phyloP scores from a whole-genome alignment of 441 rosid species.

The Corymbia citriodora region DNA sequence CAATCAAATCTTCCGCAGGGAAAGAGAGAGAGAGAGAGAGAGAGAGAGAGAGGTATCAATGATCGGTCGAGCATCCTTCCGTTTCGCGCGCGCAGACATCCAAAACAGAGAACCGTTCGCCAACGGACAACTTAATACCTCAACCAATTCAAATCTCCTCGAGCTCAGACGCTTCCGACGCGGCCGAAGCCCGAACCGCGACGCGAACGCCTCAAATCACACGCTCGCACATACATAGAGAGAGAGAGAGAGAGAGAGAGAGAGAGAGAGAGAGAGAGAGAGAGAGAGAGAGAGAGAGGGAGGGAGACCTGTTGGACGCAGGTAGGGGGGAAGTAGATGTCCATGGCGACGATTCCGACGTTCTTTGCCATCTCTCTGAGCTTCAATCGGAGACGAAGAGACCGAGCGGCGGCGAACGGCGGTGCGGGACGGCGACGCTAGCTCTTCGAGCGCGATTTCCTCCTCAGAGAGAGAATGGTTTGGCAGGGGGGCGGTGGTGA shows the following conservation, averaged over 20 bases:
- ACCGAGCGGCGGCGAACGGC: neutral
- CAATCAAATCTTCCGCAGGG: neutral
- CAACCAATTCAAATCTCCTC: neutral
- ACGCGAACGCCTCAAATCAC: neutral
- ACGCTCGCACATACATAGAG: neutral
- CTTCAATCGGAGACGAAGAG: neutral
- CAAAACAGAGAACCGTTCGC: neutral
- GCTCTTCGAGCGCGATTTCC: neutral
- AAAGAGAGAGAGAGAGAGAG: neutral
- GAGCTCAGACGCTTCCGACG: neutral
- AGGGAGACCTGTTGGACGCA: neutral
- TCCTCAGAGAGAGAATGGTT: neutral
- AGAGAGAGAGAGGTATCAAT: neutral
- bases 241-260: neutral
- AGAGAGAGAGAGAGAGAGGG: neutral
- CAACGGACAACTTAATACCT: neutral
- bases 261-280: too few species aligned
- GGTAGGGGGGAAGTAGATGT: slow-evolving; percentile 6
- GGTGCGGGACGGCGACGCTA: neutral
- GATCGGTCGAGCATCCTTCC: neutral
- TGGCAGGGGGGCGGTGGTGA: neutral
- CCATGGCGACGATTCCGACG: neutral
- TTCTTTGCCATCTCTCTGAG: neutral
- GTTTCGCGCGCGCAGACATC: neutral
- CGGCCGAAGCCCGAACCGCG: neutral